Conservation (phyloP, 768 basidiomycete species). For the Boletales sp. region DNA sequence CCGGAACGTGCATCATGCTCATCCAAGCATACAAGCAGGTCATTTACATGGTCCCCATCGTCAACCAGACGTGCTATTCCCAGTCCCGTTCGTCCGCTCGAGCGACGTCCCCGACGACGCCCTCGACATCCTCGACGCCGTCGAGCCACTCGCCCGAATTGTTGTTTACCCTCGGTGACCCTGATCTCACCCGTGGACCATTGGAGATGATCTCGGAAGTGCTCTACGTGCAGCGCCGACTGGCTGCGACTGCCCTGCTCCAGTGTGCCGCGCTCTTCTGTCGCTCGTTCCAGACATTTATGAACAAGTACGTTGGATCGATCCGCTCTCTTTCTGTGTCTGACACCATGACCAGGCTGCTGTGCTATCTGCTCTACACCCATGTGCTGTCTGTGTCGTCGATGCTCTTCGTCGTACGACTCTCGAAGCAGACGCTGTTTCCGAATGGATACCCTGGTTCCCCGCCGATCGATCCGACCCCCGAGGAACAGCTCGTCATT, state of each 20-base stretch:
- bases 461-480: conserved; percentile 66
- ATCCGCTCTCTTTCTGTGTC: not conserved
- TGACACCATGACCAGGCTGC: conserved; percentile 45
- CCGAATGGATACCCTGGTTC: conserved; percentile 86
- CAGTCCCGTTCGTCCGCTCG: not conserved
- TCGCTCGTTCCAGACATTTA: conserved; percentile 46
- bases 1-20: conserved; percentile 63
- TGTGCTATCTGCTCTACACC: conserved; percentile 63
- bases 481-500: conserved; percentile 67
- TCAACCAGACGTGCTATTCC: conserved; percentile 42
- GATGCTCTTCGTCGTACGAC: conserved; percentile 50
- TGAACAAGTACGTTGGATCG: conserved; percentile 48
- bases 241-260: conserved; percentile 45
- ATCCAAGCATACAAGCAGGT: conserved; percentile 67
- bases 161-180: not conserved
- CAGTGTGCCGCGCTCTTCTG: conserved; percentile 46
- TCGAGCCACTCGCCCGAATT: conserved; percentile 12
- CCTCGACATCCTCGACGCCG: conserved; percentile 23
- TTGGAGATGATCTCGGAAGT: conserved; percentile 49
- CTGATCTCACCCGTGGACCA: conserved; percentile 40
- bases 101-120: conserved; percentile 6
- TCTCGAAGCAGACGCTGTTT: conserved; percentile 71
- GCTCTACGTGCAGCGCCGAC: conserved; percentile 45
- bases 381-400: conserved; percentile 50
- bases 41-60: conserved; percentile 59